These are phyloP conservation scores for Candida boleticola DNA, from an alignment of 805 yeast genomes.

Conservation along the genomic window DNA sequence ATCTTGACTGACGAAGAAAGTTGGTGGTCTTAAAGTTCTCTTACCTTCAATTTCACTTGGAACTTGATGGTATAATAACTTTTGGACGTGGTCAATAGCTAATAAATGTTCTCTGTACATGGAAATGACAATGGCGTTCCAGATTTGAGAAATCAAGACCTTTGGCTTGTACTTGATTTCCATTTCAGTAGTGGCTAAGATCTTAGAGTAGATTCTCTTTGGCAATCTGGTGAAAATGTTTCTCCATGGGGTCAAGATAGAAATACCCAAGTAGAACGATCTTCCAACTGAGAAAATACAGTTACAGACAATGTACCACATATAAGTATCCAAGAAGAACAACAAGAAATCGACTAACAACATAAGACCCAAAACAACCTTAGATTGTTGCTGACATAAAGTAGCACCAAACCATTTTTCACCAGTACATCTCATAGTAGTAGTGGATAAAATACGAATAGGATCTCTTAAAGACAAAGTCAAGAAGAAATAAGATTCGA, in stretches of 20 bases:
- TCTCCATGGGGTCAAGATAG: slow-evolving; percentile 99
- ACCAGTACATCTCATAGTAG: slow-evolving; percentile 92
- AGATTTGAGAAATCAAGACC: slow-evolving; percentile 95
- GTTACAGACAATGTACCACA: slow-evolving; percentile 97
- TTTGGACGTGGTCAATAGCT: slow-evolving; percentile 98
- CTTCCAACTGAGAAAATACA: slow-evolving; percentile 95
- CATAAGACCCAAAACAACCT: slow-evolving; percentile 90
- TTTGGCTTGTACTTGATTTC: slow-evolving; percentile 98
- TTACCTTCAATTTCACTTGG: slow-evolving; percentile 98
- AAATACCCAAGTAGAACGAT: slow-evolving; percentile 97
- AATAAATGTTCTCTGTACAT: slow-evolving; percentile 99
- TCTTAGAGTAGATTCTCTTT: slow-evolving; percentile 97
- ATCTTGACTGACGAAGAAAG: slow-evolving; percentile 97
- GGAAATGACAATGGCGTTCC: slow-evolving; percentile 98
- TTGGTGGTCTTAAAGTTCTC: slow-evolving; percentile 97
- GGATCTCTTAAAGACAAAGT: slow-evolving; percentile 91
- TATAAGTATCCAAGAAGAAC: slow-evolving; percentile 97
- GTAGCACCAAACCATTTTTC: slow-evolving; percentile 81
- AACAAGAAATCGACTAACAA: slow-evolving; percentile 85
- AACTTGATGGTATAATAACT: slow-evolving; percentile 95
- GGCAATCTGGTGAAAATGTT: slow-evolving; percentile 97
- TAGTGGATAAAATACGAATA: slow-evolving; percentile 80
- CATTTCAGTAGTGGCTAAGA: slow-evolving; percentile 98
- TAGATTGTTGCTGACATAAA: slow-evolving; percentile 83
- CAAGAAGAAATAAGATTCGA: slow-evolving; percentile 92